phyloP scores from a whole-genome alignment of 495 filamentous ascomycete genomes.

The Penicillium soppii region DNA sequence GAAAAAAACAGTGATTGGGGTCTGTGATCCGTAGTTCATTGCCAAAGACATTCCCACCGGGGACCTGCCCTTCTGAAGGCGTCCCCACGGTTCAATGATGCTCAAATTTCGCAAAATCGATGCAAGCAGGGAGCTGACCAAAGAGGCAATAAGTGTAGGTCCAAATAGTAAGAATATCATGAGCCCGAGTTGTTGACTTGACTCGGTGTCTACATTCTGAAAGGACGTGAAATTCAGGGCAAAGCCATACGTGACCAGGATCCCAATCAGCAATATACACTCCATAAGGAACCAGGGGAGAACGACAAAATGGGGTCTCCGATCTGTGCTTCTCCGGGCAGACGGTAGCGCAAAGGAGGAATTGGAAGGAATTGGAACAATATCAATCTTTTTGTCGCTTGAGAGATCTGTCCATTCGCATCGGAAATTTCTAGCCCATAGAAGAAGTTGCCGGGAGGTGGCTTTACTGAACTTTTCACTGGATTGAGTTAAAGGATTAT shows the following conservation, averaged over 20 bases:
- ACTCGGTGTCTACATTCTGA: conserved; percentile 10
- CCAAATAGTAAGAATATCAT: conserved; percentile 17
- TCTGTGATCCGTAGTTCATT: conserved; percentile 17
- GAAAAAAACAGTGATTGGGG: conserved; percentile 6
- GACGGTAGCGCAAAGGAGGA: not conserved
- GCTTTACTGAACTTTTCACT: conserved; percentile 8
- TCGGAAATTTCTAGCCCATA: conserved; percentile 13
- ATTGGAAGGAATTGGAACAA: conserved; percentile 1
- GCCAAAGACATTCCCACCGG: conserved; percentile 4
- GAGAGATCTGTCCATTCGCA: conserved; percentile 16
- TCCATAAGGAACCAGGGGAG: conserved; percentile 20
- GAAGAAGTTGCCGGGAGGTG: conserved; percentile 22
- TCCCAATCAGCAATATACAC: conserved; percentile 12
- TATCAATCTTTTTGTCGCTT: conserved; percentile 7
- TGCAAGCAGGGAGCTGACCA: conserved; percentile 20
- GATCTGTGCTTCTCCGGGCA: not conserved
- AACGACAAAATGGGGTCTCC: conserved; percentile 25
- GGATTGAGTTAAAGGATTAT: conserved; percentile 1
- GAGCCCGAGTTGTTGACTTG: conserved; percentile 8
- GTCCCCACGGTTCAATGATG: conserved; percentile 23
- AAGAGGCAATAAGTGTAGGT: conserved; percentile 23
- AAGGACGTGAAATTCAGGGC: conserved; percentile 11
- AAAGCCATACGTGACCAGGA: conserved; percentile 3
- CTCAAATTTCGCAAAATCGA: conserved; percentile 24
- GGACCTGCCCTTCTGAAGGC: conserved; percentile 13